Base-by-base conservation (phyloP, 2,329 filamentous ascomycete genomes). In the Aspergillus phoenicis region DNA sequence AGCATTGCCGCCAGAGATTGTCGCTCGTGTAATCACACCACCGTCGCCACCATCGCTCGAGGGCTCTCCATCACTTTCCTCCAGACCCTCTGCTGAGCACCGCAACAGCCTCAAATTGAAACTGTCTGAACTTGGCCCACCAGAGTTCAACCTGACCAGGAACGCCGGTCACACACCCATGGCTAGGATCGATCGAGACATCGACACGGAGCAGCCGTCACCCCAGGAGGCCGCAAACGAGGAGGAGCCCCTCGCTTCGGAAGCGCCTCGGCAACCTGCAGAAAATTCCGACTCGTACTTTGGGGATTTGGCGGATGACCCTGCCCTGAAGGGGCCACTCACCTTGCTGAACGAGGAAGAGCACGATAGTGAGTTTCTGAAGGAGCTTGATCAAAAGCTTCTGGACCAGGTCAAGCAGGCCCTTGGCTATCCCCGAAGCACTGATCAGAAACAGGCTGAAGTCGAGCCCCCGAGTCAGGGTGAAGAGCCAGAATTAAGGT, bases 121-220 rank as follows among this genome's bases (percentile, higher is more conserved):
- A 59, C 71, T 73, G 30, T 79, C 70, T 61, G 74, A 77, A 52
- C 68, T 78, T 11, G 74, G 71, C 10, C 73, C 72, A 5, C 72
- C 78, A 15, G 73, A 78, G 63, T 73, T 71, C 39, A 79, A 78
- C 54, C 68, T 80, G 11, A 72, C 71, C 28, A 74, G 72, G 57
- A 66, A 81, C 67, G 78, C 78, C 41, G 79, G 78, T 26, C 78
- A 80, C 64, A 81, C 79, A 5, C 79, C 79, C 0, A 79, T 80
- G 74, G 77, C 70, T 30, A 69, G 76, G 58, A 73, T 80, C 60
- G 77, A 77, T 15, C 68, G 66, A 2, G 74, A 74, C 51, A 63
- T 65, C 41, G 75, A 75, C n/a, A 65, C 64, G 13, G 68, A 64
- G 49, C 62, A 66, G 41, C 58, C 71, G n/a, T 72, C 73, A 7